These are phyloP conservation scores for Geotrichum bryndzae DNA, from an alignment of 1,139 yeast species.

Conservation along the genomic window DNA sequence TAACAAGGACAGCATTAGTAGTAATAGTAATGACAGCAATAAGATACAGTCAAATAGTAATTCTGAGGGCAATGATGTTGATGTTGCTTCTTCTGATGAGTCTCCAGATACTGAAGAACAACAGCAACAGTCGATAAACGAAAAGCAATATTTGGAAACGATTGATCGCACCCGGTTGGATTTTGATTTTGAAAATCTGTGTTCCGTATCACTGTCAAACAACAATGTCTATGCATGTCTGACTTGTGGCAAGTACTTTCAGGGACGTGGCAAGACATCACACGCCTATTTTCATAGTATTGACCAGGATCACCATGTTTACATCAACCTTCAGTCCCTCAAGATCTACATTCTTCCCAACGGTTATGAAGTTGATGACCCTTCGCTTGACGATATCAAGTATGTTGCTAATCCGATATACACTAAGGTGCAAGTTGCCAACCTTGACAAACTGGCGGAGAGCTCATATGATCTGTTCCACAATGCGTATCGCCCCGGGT, in stretches of 20 bases:
- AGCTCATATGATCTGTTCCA: slow-evolving; percentile 41
- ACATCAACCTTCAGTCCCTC: slow-evolving; percentile 46
- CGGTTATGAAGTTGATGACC: slow-evolving; percentile 40
- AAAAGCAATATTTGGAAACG: slow-evolving; percentile 45
- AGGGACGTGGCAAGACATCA: slow-evolving; percentile 57
- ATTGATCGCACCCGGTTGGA: slow-evolving; percentile 52
- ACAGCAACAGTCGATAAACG: slow-evolving; percentile 1
- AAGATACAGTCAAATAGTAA: too few species aligned
- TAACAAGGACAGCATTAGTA: too few species aligned
- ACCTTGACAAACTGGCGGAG: slow-evolving; percentile 26
- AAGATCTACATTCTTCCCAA: slow-evolving; percentile 60
- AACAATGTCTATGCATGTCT: slow-evolving; percentile 66
- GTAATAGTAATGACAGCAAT: too few species aligned
- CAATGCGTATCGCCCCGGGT: slow-evolving; percentile 53
- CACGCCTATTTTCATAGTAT: slow-evolving; percentile 67
- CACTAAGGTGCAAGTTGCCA: slow-evolving; percentile 33
- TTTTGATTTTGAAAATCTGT: slow-evolving; percentile 64
- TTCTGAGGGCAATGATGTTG: too few species aligned
- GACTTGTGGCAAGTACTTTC: slow-evolving; percentile 66
- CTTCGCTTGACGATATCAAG: slow-evolving; percentile 47
- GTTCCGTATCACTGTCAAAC: slow-evolving; percentile 56
- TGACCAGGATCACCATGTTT: slow-evolving; percentile 57
- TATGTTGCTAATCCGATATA: slow-evolving; percentile 51
- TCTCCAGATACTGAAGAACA: not conserved
- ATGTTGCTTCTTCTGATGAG: too few species aligned